A percentile compares a stretch with the other conserved stretches of the same genome.
Conservation (phyloP, 2,329 filamentous ascomycete species). For the Alternaria alternata region DNA sequence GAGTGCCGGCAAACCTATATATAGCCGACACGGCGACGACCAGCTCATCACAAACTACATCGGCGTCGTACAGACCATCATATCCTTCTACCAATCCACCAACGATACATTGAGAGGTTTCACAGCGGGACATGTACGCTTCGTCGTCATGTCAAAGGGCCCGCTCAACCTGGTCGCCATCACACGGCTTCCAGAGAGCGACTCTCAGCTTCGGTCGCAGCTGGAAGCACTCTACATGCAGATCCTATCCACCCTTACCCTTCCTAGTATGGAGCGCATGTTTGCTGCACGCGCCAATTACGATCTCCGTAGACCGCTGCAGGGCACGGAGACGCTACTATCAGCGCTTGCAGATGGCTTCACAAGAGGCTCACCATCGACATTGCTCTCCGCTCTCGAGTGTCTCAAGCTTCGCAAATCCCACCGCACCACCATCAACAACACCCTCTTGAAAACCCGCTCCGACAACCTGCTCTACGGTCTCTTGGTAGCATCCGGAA, state of each 20-base stretch:
- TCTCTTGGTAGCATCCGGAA: slow-evolving; percentile 88
- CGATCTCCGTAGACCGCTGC: slow-evolving; percentile 85
- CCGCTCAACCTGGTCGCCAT: slow-evolving; percentile 94
- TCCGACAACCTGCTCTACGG: slow-evolving; percentile 87
- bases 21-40: slow-evolving; percentile 91
- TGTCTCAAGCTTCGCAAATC: slow-evolving; percentile 92
- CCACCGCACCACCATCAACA: slow-evolving; percentile 86
- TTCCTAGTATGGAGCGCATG: slow-evolving; percentile 84
- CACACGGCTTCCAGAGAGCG: slow-evolving; percentile 90
- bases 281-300: slow-evolving; percentile 93
- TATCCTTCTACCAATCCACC: slow-evolving; percentile 90
- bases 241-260: slow-evolving; percentile 91
- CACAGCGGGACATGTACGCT: slow-evolving; percentile 83
- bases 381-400: slow-evolving; percentile 87
- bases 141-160: slow-evolving; percentile 84
- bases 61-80: slow-evolving; percentile 94
- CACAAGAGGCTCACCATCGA: slow-evolving; percentile 88
- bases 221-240: slow-evolving; percentile 98
- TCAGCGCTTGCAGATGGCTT: slow-evolving; percentile 95
- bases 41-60: slow-evolving; percentile 92
- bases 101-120: slow-evolving; percentile 83
- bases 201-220: slow-evolving; percentile 84
- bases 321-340: slow-evolving; percentile 89
- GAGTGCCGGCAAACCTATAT: slow-evolving; percentile 95
- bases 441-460: slow-evolving; percentile 79